Base-by-base conservation (phyloP, 345 rosid species). In the Mercurialis annua region DNA sequence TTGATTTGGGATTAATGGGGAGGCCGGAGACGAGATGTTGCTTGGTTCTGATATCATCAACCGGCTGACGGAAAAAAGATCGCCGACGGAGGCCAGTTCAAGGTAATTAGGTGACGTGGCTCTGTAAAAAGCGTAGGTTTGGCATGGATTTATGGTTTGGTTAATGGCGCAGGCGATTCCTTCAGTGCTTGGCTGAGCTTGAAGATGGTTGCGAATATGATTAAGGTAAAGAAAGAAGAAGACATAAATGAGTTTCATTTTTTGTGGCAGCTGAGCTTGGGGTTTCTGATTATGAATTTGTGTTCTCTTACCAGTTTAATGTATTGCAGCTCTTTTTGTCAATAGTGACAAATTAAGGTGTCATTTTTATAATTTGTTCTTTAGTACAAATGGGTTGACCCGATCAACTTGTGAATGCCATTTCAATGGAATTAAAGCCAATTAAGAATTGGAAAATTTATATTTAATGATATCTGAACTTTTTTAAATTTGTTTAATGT, bases 31-130 rank as follows among this genome's bases (percentile, higher is more conserved):
- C 26, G 93, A 79, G 56, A 88, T 81, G 72, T 88, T 88, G 69
- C 87, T 85, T 8, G 90, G 84, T 9, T 81, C 67, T 18, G 90
- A 73, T 43, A 88, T 82, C 90, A 81, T 81, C 34, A 59, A 80
- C 51, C 87, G 81, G 76, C 89, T 88, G 59, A 80, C 78, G 4
- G 78, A 72, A 71, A 88, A 88, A 61, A 88, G 88, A 59, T 88
- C 90, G 10, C 73, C 90, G 47, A 85, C 70, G 27, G 90, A 78
- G 54, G 85, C 87, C 43, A 82, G 76, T 68, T 88, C 87, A 34
- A 81, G 82, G 62, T 73, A 78, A 69, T 80, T 56, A 1, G 85
- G 85, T 33, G 80, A n/a, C 0, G 24, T 29, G 47, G 86, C 87
- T 50, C 79, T 59, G 75, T 84, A 88, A 67, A 82, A 78, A 55